A percentile compares a stretch with the other conserved stretches of the same genome.
These are phyloP conservation scores for Cyberlindnera mrakii DNA, from an alignment of 805 yeast genomes.

Conservation along the genomic window DNA sequence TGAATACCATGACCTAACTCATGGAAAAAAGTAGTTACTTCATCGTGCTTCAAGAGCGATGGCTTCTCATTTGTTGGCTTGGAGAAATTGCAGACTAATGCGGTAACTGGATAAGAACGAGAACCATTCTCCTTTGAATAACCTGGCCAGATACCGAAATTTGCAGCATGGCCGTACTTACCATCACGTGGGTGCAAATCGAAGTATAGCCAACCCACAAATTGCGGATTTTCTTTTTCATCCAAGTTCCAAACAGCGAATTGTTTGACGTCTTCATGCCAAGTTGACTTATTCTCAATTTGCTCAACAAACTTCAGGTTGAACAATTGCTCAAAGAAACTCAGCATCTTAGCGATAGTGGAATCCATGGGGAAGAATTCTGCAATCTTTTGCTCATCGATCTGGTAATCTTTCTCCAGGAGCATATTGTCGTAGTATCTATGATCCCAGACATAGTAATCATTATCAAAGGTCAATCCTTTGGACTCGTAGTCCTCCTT, in stretches of 20 bases:
- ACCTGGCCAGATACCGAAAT: constrained; percentile 63
- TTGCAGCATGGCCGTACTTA: constrained; percentile 86
- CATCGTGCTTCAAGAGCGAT: constrained; percentile 68
- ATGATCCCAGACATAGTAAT: constrained; percentile 68
- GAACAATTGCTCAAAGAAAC: constrained; percentile 64
- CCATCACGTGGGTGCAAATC: constrained; percentile 85
- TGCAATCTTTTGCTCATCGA: constrained; percentile 64
- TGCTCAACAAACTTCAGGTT: constrained; percentile 58
- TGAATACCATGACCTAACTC: constrained; percentile 90
- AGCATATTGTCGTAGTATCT: constrained; percentile 58
- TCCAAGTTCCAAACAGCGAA: constrained; percentile 68
- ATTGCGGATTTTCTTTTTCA: constrained; percentile 39
- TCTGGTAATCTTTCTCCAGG: constrained; percentile 62
- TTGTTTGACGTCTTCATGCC: constrained; percentile 79
- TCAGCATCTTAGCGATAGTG: constrained; percentile 64
- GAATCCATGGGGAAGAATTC: constrained; percentile 74
- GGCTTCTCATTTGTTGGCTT: constrained; percentile 67
- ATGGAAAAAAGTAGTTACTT: constrained; percentile 81
- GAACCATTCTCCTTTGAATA: constrained; percentile 42
- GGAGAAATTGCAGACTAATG: constrained; percentile 80
- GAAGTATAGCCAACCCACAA: constrained; percentile 73
- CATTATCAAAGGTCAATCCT: constrained; percentile 35
- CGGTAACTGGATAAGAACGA: constrained; percentile 62
- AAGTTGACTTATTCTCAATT: constrained; percentile 35
- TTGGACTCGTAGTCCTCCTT: constrained; percentile 41